Percentiles rank a stretch among this genome's conserved stretches.
phyloP scores from a whole-genome alignment of 1,139 yeast species.

The Diutina ranongensis region DNA sequence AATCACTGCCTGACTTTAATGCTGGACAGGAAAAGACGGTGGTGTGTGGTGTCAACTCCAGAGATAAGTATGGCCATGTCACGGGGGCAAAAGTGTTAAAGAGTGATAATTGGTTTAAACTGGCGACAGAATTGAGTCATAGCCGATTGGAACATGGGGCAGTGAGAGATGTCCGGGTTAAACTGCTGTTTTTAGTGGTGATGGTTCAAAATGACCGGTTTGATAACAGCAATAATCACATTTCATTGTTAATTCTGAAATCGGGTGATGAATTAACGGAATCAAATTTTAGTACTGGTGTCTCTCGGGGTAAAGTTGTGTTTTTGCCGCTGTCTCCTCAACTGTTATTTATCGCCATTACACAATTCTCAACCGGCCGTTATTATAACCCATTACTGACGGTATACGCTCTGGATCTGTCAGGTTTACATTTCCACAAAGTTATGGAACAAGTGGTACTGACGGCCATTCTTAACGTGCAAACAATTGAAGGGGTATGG shows the following conservation, averaged over 20 bases:
- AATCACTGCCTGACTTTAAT: slow-evolving; percentile 26
- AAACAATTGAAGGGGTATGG: slow-evolving; percentile 65
- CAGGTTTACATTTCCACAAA: slow-evolving; percentile 45
- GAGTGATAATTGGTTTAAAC: slow-evolving; percentile 46
- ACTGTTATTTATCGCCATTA: slow-evolving; percentile 42
- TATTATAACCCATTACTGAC: slow-evolving; percentile 20
- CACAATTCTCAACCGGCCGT: slow-evolving; percentile 6
- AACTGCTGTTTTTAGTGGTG: slow-evolving; percentile 41
- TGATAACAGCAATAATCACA: slow-evolving; percentile 21
- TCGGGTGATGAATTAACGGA: slow-evolving; percentile 41
- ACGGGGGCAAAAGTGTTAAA: slow-evolving; percentile 29
- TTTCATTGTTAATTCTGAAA: slow-evolving; percentile 43
- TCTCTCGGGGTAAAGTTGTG: slow-evolving; percentile 32
- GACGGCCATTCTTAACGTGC: slow-evolving; percentile 37
- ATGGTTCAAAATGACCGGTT: slow-evolving; percentile 40
- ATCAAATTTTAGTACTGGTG: slow-evolving; percentile 40
- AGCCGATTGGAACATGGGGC: slow-evolving; percentile 22
- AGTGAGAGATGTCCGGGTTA: slow-evolving; percentile 37
- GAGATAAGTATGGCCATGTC: slow-evolving; percentile 33
- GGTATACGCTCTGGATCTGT: slow-evolving; percentile 49
- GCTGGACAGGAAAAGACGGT: slow-evolving; percentile 32
- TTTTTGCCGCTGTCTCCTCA: slow-evolving; percentile 46
- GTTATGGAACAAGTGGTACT: slow-evolving; percentile 30
- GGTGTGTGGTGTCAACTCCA: slow-evolving; percentile 28
- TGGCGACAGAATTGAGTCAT: slow-evolving; percentile 15